phyloP scores from a whole-genome alignment of 306 rosid genomes.

The Malus sieversii region DNA sequence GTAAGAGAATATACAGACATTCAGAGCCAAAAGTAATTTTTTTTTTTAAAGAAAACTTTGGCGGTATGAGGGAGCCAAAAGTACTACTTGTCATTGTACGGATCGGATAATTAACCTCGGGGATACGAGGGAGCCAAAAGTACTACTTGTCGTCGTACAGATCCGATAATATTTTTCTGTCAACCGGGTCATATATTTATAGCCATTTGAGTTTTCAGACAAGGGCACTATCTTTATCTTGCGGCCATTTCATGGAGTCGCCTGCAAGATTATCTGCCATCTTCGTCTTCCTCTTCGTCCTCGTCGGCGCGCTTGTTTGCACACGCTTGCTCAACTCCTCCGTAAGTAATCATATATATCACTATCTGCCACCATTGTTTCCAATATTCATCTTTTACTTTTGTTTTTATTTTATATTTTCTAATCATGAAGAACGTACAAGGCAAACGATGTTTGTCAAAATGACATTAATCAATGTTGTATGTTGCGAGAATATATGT shows the following conservation, averaged over 20 bases:
- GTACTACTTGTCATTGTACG: too few species aligned
- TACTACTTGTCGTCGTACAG: neutral
- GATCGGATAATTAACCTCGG: too few species aligned
- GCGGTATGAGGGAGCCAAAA: too few species aligned
- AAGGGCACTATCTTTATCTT: constrained; percentile 21
- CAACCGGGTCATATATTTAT: neutral
- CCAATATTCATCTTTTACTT: neutral
- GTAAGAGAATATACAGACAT: neutral
- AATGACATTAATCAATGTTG: too few species aligned
- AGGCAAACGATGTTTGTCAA: too few species aligned
- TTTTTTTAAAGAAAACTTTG: too few species aligned
- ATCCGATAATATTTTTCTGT: neutral
- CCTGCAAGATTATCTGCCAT: constrained; percentile 31
- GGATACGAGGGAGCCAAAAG: too few species aligned
- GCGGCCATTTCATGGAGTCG: constrained; percentile 31
- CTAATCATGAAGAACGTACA: neutral
- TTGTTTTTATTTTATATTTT: neutral
- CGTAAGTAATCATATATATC: constrained; percentile 32
- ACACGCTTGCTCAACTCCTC: constrained; percentile 36
- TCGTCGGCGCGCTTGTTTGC: constrained; percentile 53
- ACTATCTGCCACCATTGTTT: neutral
- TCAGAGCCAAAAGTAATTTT: neutral
- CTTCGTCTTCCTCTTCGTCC: constrained; percentile 26
- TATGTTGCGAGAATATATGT: too few species aligned
- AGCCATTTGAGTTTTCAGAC: constrained; percentile 10